phyloP scores from a whole-genome alignment of 495 filamentous ascomycete species.

The Podospora bellae-mahoneyi region DNA sequence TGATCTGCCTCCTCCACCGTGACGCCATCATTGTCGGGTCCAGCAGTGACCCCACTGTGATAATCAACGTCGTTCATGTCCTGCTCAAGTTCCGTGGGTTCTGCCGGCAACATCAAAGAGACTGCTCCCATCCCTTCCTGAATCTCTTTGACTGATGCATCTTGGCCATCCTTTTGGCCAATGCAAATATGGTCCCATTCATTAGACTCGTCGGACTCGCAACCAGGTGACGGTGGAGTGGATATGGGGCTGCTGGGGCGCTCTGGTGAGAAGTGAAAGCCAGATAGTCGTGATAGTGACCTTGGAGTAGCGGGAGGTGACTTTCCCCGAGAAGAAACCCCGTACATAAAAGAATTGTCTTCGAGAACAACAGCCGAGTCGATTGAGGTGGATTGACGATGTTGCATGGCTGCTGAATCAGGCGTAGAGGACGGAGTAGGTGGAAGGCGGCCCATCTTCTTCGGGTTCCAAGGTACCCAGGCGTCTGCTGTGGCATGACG shows the following conservation, averaged over 20 bases:
- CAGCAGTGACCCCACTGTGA: background rate
- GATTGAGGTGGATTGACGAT: constrained; percentile 5
- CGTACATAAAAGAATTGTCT: background rate
- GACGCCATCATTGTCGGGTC: background rate
- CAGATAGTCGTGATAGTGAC: background rate
- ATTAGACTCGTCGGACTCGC: constrained; percentile 1
- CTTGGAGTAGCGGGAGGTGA: background rate
- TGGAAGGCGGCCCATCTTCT: background rate
- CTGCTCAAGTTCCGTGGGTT: background rate
- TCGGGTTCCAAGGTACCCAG: background rate
- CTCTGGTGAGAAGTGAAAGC: constrained; percentile 1
- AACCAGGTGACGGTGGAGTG: background rate
- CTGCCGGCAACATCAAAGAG: background rate
- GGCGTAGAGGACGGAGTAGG: background rate
- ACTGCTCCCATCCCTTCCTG: background rate
- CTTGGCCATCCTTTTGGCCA: background rate
- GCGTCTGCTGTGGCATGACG: too few relatives aligned
- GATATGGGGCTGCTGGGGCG: background rate
- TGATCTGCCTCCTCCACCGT: constrained; percentile 7
- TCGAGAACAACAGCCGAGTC: constrained; percentile 6
- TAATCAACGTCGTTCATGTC: background rate
- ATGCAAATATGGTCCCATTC: constrained; percentile 10
- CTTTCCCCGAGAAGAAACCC: background rate
- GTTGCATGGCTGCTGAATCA: background rate
- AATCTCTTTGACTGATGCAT: background rate